phyloP scores from a whole-genome alignment of 257 asterid genomes.

The Solanum chiquidenum region DNA sequence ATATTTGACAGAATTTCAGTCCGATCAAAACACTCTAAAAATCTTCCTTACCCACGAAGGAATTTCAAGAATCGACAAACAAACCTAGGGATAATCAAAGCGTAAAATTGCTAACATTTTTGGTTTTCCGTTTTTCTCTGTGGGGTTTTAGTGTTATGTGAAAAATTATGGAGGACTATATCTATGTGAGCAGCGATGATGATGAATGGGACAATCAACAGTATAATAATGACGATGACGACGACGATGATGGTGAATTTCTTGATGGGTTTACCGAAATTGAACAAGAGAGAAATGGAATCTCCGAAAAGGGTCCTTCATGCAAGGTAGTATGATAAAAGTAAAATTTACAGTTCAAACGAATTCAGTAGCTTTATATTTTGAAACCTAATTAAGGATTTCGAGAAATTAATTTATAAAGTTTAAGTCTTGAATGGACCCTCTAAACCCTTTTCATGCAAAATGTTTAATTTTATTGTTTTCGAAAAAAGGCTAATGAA shows the following conservation, averaged over 20 bases:
- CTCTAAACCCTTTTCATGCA: background rate
- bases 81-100: background rate
- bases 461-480: background rate
- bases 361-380: background rate
- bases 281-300: background rate
- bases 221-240: background rate
- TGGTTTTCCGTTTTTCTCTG: background rate
- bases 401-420: background rate
- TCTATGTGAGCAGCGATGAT: conserved; percentile 24
- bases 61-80: background rate
- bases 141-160: background rate
- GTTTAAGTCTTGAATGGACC: background rate
- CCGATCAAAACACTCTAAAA: background rate
- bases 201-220: conserved; percentile 10
- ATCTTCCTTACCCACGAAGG: background rate
- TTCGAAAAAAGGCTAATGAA: background rate
- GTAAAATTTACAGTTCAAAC: background rate
- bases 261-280: conserved; percentile 4
- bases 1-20: background rate
- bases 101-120: background rate
- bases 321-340: conserved; percentile 18
- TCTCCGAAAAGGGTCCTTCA: conserved; percentile 7
- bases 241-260: background rate
- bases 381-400: background rate
- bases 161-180: conserved; percentile 10